Evolutionary conservation across 257 asterid genomes (phyloP).

Genomic region (Lycium ferocissimum): DNA sequence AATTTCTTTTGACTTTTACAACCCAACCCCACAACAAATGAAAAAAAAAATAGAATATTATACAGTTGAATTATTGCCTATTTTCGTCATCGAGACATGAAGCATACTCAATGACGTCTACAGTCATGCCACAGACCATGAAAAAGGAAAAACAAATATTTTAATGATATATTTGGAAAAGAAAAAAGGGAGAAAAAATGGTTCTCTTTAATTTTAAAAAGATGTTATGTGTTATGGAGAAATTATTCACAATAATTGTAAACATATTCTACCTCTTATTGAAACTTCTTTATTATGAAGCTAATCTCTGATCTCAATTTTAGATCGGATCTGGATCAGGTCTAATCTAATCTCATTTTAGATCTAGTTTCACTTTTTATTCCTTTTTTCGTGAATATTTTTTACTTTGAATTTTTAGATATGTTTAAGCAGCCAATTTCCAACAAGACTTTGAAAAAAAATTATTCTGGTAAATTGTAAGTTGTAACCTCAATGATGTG

Average conservation of each 20-base stretch:
- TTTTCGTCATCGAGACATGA: background rate
- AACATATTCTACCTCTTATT: background rate
- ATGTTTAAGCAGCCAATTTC: background rate
- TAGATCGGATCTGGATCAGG: background rate
- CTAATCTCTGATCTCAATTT: background rate
- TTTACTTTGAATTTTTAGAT: background rate
- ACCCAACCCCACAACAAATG: background rate
- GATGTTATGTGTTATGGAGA: background rate
- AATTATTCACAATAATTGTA: background rate
- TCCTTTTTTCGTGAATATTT: background rate
- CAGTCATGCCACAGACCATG: slow-evolving; percentile 35
- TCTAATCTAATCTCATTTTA: background rate
- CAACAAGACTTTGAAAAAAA: background rate
- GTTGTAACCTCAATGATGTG: background rate
- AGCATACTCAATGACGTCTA: slow-evolving; percentile 42
- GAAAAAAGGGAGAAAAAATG: background rate
- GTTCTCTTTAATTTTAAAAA: background rate
- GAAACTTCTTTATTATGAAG: background rate
- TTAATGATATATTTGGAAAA: too few relatives aligned
- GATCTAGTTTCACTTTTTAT: slow-evolving; percentile 2
- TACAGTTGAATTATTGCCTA: slow-evolving; percentile 9
- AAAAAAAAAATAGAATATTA: background rate
- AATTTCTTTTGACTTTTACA: background rate
- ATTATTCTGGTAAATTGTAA: background rate
- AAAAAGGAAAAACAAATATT: too few relatives aligned